phyloP scores from a whole-genome alignment of 2,329 filamentous ascomycete genomes.

The Clonostachys sp. region DNA sequence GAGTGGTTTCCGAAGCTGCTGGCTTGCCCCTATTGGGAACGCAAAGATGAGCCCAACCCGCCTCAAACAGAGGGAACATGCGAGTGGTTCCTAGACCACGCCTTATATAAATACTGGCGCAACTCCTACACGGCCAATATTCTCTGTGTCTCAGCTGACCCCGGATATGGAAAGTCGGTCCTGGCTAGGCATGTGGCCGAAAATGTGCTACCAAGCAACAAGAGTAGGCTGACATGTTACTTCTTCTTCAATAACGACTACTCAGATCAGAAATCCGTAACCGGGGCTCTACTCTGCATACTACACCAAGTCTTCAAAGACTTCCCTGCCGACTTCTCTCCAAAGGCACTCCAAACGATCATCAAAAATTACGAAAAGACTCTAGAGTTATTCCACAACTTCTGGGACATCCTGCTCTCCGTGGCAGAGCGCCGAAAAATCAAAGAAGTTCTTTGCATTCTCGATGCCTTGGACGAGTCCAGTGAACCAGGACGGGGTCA shows the following conservation, averaged over 20 bases:
- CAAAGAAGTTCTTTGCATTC: slow-evolving; percentile 1
- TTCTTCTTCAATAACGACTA: slow-evolving; percentile 35
- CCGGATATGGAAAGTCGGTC: slow-evolving; percentile 38
- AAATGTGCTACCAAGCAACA: slow-evolving; percentile 8
- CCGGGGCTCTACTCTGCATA: slow-evolving; percentile 22
- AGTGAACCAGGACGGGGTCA: background rate
- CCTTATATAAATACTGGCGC: slow-evolving; percentile 16
- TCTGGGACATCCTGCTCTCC: slow-evolving; percentile 4
- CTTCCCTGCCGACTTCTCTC: slow-evolving; percentile 14
- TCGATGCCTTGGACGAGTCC: slow-evolving; percentile 7
- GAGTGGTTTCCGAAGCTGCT: too few relatives aligned
- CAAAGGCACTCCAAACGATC: slow-evolving; percentile 2
- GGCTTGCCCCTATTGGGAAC: too few relatives aligned
- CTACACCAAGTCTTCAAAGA: slow-evolving; percentile 26
- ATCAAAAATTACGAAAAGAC: slow-evolving; percentile 10
- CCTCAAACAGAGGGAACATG: slow-evolving; percentile 20
- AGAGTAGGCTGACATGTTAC: slow-evolving; percentile 21
- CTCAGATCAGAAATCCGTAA: slow-evolving; percentile 16
- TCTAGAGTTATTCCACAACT: background rate
- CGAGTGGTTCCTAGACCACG: slow-evolving; percentile 20
- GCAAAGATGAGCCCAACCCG: slow-evolving; percentile 9
- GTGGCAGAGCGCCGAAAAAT: slow-evolving; percentile 1
- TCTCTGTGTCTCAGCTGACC: slow-evolving; percentile 34
- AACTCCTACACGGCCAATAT: slow-evolving; percentile 12
- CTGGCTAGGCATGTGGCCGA: slow-evolving; percentile 28